Conservation (phyloP, 176 grass and related monocot genomes). For the Sorghum bicolor region Sorghum_bicolor_NCBIv3 NC_012870.2:76494501-76495000, state of each 20-base stretch:
- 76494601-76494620: background rate
- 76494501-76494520: background rate
- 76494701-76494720: background rate
- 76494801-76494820: background rate
- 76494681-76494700: background rate
- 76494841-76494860: too few species aligned
- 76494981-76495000: constrained; percentile 63
- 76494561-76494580: background rate
- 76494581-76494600: background rate
- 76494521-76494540: background rate
- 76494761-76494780: background rate
- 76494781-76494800: too few species aligned
- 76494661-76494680: background rate
- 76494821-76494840: too few species aligned
- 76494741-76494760: background rate
- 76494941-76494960: constrained; percentile 38
- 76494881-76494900: constrained; percentile 65
- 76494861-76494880: constrained; percentile 32
- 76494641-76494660: constrained; percentile 5
- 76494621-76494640: background rate
- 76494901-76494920: constrained; percentile 66
- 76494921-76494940: constrained; percentile 86
- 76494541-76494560: background rate
- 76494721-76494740: background rate
- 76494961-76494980: constrained; percentile 48